Evolutionary conservation across 2,329 filamentous ascomycete genomes (phyloP).

Genomic region (Fusarium albidum): DNA sequence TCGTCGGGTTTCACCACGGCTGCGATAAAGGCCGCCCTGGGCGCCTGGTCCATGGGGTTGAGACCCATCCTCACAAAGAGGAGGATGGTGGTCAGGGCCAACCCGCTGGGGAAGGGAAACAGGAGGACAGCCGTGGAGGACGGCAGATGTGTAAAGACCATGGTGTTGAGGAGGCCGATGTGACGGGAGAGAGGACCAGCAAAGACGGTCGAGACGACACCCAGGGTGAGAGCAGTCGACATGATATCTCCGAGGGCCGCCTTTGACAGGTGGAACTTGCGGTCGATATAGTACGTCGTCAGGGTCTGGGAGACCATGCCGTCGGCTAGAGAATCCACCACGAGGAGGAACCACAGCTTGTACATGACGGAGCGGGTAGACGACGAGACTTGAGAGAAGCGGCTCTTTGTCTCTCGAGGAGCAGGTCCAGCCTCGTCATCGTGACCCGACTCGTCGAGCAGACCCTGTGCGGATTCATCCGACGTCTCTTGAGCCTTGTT

Average conservation of each 20-base stretch:
- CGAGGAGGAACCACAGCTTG: constrained; percentile 70
- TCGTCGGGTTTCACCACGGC: constrained; percentile 71
- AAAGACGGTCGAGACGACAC: constrained; percentile 62
- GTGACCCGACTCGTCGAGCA: constrained; percentile 36
- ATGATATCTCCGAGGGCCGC: constrained; percentile 67
- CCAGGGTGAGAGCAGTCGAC: constrained; percentile 62
- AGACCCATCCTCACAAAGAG: constrained; percentile 67
- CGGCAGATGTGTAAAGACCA: constrained; percentile 69
- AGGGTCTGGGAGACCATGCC: constrained; percentile 69
- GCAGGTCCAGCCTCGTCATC: constrained; percentile 16
- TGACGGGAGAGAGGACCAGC: constrained; percentile 64
- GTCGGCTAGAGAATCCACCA: constrained; percentile 70
- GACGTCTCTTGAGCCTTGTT: constrained; percentile 29
- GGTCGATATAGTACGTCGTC: constrained; percentile 66
- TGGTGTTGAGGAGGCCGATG: constrained; percentile 70
- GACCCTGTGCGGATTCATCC: constrained; percentile 33
- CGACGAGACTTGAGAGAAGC: constrained; percentile 63
- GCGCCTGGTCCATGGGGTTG: constrained; percentile 76
- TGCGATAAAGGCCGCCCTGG: constrained; percentile 71
- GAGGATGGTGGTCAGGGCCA: constrained; percentile 62
- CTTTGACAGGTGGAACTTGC: constrained; percentile 63
- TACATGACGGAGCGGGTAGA: constrained; percentile 67
- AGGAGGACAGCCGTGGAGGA: constrained; percentile 68
- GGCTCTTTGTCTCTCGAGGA: constrained; percentile 40
- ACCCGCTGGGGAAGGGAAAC: constrained; percentile 62